phyloP scores from a whole-genome alignment of 2,329 filamentous ascomycete species.

The Exophiala alcalophila region DNA sequence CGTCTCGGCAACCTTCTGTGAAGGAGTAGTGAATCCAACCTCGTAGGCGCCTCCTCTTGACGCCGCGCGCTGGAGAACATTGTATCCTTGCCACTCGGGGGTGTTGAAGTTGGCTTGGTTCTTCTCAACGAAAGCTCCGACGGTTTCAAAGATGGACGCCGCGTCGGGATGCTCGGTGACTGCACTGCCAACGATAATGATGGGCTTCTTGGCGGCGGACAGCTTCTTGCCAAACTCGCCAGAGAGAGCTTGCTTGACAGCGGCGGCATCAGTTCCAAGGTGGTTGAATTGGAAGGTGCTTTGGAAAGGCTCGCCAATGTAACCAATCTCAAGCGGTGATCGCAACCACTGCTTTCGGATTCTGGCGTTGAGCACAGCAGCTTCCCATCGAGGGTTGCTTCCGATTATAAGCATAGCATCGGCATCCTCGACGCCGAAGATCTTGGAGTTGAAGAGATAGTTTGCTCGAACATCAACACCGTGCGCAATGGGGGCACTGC shows the following conservation, averaged over 20 bases:
- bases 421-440: slow-evolving; percentile 89
- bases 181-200: slow-evolving; percentile 94
- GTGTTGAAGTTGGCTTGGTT: slow-evolving; percentile 84
- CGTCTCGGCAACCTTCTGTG: slow-evolving; percentile 73
- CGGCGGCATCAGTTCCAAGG: slow-evolving; percentile 72
- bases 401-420: slow-evolving; percentile 89
- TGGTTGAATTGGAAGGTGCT: slow-evolving; percentile 96
- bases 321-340: slow-evolving; percentile 87
- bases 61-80: slow-evolving; percentile 88
- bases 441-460: slow-evolving; percentile 94
- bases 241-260: slow-evolving; percentile 79
- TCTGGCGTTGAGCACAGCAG: slow-evolving; percentile 89
- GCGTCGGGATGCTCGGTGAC: slow-evolving; percentile 88
- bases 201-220: slow-evolving; percentile 78
- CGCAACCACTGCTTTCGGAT: slow-evolving; percentile 98
- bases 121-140: slow-evolving; percentile 90
- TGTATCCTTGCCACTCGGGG: slow-evolving; percentile 94
- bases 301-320: slow-evolving; percentile 86
- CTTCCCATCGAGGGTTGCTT: slow-evolving; percentile 93
- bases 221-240: slow-evolving; percentile 93
- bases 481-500: slow-evolving; percentile 80
- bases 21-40: slow-evolving; percentile 88
- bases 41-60: slow-evolving; percentile 93
- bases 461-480: slow-evolving; percentile 91
- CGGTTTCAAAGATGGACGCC: slow-evolving; percentile 87